These are phyloP conservation scores for Aspergillus transmontanensis DNA, from an alignment of 2,329 filamentous ascomycete species.

Conservation along the genomic window DNA sequence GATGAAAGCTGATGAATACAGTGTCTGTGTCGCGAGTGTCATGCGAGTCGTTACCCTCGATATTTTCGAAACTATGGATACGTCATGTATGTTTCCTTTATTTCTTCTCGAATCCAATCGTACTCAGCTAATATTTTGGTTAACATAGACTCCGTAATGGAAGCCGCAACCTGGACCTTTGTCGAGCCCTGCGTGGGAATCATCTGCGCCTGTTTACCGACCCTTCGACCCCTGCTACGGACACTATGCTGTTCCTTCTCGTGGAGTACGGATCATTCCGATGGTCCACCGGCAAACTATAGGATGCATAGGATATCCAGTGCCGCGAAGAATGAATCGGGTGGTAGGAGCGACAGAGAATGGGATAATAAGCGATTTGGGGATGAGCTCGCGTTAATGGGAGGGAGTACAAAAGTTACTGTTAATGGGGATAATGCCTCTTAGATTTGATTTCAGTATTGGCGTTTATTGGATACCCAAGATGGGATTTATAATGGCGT, in stretches of 20 bases:
- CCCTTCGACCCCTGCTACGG: slow-evolving; percentile 1
- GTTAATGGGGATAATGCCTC: neutral
- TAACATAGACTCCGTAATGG: slow-evolving; percentile 1
- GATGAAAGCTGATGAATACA: neutral
- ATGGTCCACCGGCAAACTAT: neutral
- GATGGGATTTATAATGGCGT: neutral
- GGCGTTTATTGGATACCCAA: neutral
- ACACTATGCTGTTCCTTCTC: neutral
- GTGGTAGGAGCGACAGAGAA: neutral
- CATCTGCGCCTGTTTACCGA: slow-evolving; percentile 7
- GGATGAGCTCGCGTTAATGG: slow-evolving; percentile 3
- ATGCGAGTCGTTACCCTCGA: slow-evolving; percentile 6
- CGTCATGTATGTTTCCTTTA: neutral
- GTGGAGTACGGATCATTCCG: slow-evolving; percentile 1
- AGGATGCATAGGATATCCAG: slow-evolving; percentile 2
- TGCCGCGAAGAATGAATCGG: neutral
- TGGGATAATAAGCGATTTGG: neutral
- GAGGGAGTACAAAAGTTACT: neutral
- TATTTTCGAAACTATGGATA: neutral
- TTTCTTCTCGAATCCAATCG: too few relatives aligned
- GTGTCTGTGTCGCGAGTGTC: slow-evolving; percentile 5
- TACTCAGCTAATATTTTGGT: neutral
- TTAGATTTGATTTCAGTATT: neutral
- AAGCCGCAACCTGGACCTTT: slow-evolving; percentile 6
- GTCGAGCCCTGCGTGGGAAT: slow-evolving; percentile 6